phyloP scores from a whole-genome alignment of 345 rosid genomes.

The Carallia brachiata region DNA sequence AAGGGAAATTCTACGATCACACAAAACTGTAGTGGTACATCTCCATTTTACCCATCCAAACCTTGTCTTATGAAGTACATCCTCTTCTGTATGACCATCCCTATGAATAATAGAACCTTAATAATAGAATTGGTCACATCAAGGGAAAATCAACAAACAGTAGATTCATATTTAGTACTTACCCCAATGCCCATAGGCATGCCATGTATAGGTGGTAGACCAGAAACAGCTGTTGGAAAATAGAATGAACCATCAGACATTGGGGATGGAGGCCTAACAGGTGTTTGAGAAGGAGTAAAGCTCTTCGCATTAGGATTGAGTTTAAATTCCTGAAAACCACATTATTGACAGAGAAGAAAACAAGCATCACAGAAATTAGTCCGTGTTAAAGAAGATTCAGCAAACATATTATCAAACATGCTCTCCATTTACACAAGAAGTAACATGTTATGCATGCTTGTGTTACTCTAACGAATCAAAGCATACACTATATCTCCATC shows the following conservation, averaged over 20 bases:
- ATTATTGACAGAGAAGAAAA: conserved; percentile 5
- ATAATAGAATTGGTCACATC: too few species aligned
- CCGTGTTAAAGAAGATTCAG: neutral
- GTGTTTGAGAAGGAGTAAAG: conserved; percentile 54
- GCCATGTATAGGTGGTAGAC: conserved; percentile 63
- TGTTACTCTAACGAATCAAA: neutral
- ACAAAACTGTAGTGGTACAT: too few species aligned
- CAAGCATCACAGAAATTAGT: conserved; percentile 5
- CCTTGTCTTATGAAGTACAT: too few species aligned
- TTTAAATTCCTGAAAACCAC: conserved; percentile 72
- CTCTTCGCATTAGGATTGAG: conserved; percentile 94
- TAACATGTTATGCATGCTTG: neutral
- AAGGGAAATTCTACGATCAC: too few species aligned
- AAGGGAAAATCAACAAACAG: neutral
- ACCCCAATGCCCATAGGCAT: conserved; percentile 77
- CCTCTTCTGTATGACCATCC: too few species aligned
- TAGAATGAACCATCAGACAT: conserved; percentile 63
- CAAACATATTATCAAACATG: neutral
- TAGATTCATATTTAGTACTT: conserved; percentile 23
- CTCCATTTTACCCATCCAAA: too few species aligned
- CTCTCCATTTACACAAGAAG: neutral
- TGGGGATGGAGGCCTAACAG: conserved; percentile 63
- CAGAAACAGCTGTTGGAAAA: conserved; percentile 45
- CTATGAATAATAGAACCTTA: too few species aligned
- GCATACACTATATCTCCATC: neutral